Evolutionary conservation across 129 eudicot genomes (phyloP), one percentile per base, ranked within the genome.

Genomic region (Erigeron canadensis): DNA sequence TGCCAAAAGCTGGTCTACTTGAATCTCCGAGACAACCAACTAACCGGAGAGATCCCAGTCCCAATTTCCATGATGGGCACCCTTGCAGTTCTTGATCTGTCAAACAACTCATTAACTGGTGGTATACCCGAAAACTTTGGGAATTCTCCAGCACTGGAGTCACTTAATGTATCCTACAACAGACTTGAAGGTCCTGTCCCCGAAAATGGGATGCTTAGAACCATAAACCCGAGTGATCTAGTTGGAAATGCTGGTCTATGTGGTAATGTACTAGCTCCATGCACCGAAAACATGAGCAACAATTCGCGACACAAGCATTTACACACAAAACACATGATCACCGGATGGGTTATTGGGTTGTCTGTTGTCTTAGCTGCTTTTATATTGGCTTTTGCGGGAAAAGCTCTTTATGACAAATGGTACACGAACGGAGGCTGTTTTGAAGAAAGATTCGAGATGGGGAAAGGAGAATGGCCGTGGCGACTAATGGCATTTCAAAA

Each of bases 401-500:
- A 71, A 59, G 55, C 77, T 42, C 61, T 85, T 7, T 86, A 79
- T 75, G 10, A 40, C 13, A 93, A 65, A 72, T 87, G 89, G 90
- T 72, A 82, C 73, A 79, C 80, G 13, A 69, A 77, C 10, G 89
- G 96, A 4, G 62, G 71, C 13, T 92, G 96, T 65, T 89, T 92
- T 34, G 82, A 82, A 64, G 79, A 75, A 18, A 72, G 84, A 75
- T 78, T 76, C 63, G 89, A 89, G 55, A 70, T 69, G 73, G 79
- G 91, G 0, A 80, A 77, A 51, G 86, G 87, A 1, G 88, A 76
- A 6, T 89, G 95, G 95, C 98, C 98, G 0, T 93, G 95, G 95
- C 84, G 96, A 23, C 54, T 93, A 73, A 85, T 87, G 86, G 88
- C 96, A n/a, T 93, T 89, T 71, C 98, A 93, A 75, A 83, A 91